phyloP scores from a whole-genome alignment of 495 filamentous ascomycete species.

The Tuber indicum region DNA sequence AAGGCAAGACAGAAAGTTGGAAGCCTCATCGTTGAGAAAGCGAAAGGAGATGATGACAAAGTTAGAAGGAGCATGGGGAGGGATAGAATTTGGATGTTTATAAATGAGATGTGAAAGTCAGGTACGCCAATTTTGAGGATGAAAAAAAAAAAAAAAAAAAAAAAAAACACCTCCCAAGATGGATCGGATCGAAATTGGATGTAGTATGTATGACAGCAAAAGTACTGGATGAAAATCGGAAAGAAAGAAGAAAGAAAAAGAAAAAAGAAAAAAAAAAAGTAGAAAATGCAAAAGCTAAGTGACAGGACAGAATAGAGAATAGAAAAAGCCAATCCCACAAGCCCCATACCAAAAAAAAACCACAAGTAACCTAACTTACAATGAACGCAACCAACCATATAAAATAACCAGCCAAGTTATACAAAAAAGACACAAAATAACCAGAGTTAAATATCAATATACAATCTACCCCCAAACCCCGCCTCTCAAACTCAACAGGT shows the following conservation, averaged over 20 bases:
- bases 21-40: not conserved
- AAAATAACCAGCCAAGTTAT: not conserved
- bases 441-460: not conserved
- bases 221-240: not conserved
- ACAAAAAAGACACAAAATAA: not conserved
- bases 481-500: slow-evolving; percentile 37
- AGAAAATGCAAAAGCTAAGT: not conserved
- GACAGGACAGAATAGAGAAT: not conserved
- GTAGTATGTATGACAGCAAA: not conserved
- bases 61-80: not conserved
- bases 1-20: too few relatives aligned
- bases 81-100: not conserved
- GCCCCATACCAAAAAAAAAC: not conserved
- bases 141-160: not conserved
- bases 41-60: not conserved
- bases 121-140: slow-evolving; percentile 2
- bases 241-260: not conserved
- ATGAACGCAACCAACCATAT: not conserved
- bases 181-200: not conserved
- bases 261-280: not conserved
- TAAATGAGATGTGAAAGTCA: not conserved
- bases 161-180: not conserved
- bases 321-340: not conserved
- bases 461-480: slow-evolving; percentile 34
- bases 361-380: not conserved